Evolutionary conservation across 345 rosid genomes (phyloP).

Genomic region (Reutealis trisperma): DNA sequence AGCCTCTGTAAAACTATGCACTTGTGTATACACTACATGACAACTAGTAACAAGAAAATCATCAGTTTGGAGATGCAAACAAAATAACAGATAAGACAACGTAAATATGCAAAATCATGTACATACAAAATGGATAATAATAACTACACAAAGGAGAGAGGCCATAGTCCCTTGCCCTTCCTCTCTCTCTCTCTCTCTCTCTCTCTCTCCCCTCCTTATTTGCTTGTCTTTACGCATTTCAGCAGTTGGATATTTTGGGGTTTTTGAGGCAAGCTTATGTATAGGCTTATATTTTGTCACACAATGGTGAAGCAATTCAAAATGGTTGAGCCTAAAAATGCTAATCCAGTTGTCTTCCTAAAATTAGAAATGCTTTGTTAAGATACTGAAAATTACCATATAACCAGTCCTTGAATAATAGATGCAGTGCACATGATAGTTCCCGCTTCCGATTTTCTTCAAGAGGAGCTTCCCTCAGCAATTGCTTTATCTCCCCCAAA

Average conservation of each 20-base stretch:
- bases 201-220: too few species aligned
- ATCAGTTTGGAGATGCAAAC: too few species aligned
- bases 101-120: too few species aligned
- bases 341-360: neutral
- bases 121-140: too few species aligned
- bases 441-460: conserved; percentile 91
- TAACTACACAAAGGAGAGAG: too few species aligned
- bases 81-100: too few species aligned
- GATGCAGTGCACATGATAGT: conserved; percentile 82
- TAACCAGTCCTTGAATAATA: conserved; percentile 95
- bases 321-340: neutral
- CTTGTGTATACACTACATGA: too few species aligned
- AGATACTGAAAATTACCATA: conserved; percentile 56
- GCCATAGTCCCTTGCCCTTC: too few species aligned
- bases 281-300: neutral
- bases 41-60: too few species aligned
- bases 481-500: conserved; percentile 72
- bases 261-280: neutral
- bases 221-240: neutral
- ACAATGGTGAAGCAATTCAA: neutral
- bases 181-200: too few species aligned
- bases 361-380: neutral
- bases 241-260: neutral
- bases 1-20: too few species aligned
- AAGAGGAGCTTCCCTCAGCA: conserved; percentile 68